Conservation (phyloP, 2,329 filamentous ascomycete species). For the Cytospora paraplurivora region DNA sequence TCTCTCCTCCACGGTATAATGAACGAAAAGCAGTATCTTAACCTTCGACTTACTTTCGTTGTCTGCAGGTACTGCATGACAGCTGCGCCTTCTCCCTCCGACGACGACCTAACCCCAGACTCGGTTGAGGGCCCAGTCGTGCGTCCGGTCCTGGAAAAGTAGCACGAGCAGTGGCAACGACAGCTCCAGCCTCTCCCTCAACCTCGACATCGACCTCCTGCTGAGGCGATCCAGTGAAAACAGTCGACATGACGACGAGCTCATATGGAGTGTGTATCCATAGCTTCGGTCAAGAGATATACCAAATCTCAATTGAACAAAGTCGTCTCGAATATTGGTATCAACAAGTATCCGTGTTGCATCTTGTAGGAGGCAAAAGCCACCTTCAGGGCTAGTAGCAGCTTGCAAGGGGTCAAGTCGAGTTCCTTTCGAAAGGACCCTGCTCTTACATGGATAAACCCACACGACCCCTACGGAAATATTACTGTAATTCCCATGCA, state of each 20-base stretch:
- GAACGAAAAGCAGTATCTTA: too few species aligned
- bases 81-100: slow-evolving; percentile 36
- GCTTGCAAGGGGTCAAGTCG: background rate
- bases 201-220: background rate
- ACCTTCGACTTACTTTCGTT: slow-evolving; percentile 35
- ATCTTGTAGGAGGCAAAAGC: too few species aligned
- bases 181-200: background rate
- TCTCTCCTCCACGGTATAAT: too few species aligned
- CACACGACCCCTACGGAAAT: too few species aligned
- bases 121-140: background rate
- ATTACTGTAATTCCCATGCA: too few species aligned
- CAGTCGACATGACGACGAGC: background rate
- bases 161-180: background rate
- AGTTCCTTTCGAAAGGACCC: too few species aligned
- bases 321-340: too few species aligned
- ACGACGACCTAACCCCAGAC: background rate
- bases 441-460: too few species aligned
- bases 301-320: too few species aligned
- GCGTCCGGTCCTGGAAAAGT: background rate
- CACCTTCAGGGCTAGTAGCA: background rate
- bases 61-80: slow-evolving; percentile 37
- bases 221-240: background rate
- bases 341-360: too few species aligned
- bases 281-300: too few species aligned
- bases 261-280: background rate